A percentile compares a stretch with the other conserved stretches of the same genome.
These are phyloP conservation scores for Suhomyces panamericanus DNA, from an alignment of 1,139 yeast genomes.

Conservation along the genomic window DNA sequence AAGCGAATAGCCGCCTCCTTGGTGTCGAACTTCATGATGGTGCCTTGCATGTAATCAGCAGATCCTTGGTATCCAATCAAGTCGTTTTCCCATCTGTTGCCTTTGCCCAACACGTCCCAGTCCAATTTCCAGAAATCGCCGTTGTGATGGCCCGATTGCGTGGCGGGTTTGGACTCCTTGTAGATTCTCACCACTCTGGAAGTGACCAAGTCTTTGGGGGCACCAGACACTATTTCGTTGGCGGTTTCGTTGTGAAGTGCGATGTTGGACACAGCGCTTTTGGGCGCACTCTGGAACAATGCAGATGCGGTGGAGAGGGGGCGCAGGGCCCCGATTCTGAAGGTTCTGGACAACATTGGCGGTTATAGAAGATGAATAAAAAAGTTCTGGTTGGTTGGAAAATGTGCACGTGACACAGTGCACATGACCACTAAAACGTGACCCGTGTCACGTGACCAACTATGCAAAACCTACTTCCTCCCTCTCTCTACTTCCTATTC, in stretches of 20 bases:
- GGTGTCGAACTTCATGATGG: constrained; percentile 72
- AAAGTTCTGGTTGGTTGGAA: constrained; percentile 26
- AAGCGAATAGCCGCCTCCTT: constrained; percentile 78
- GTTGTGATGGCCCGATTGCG: constrained; percentile 68
- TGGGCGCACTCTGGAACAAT: constrained; percentile 18
- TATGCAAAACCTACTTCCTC: too few relatives aligned
- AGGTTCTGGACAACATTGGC: constrained; percentile 26
- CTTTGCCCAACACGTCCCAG: constrained; percentile 79
- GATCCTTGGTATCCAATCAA: constrained; percentile 83
- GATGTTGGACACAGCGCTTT: constrained; percentile 17
- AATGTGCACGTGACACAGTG: neutral
- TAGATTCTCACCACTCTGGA: constrained; percentile 74
- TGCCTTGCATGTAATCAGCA: constrained; percentile 85
- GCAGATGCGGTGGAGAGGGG: constrained; percentile 21
- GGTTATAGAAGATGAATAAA: constrained; percentile 4
- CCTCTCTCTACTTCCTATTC: too few relatives aligned
- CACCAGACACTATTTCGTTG: constrained; percentile 76
- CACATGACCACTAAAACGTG: neutral
- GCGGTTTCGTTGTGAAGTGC: constrained; percentile 22
- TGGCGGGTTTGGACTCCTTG: constrained; percentile 77
- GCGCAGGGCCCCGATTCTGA: constrained; percentile 24
- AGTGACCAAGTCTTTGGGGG: constrained; percentile 64
- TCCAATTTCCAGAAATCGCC: constrained; percentile 71
- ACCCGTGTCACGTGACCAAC: too few relatives aligned
- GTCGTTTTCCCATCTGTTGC: constrained; percentile 88